These are phyloP conservation scores for Aspergillus sp. DNA, from an alignment of 2,329 filamentous ascomycete species.

Conservation along the genomic window DNA sequence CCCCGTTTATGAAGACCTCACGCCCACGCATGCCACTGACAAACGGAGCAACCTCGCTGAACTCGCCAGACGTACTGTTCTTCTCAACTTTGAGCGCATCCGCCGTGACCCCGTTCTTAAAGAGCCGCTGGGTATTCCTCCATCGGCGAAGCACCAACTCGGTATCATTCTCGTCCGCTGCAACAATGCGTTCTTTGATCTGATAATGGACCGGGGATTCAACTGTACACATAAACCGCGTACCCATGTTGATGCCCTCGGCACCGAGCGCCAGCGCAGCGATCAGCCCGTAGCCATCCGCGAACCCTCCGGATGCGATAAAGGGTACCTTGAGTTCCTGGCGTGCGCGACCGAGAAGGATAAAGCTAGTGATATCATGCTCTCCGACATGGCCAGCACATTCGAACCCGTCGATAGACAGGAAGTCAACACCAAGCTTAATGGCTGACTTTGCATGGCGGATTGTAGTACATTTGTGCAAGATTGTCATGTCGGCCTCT, in stretches of 20 bases:
- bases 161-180: conserved; percentile 84
- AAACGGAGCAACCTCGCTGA: not conserved
- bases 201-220: conserved; percentile 89
- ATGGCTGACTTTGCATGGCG: conserved; percentile 84
- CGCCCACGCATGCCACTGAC: not conserved
- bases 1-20: not conserved
- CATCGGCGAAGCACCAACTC: conserved; percentile 64
- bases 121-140: not conserved
- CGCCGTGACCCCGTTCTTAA: not conserved
- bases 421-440: conserved; percentile 91
- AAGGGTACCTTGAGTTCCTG: conserved; percentile 83
- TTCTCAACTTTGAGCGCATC: not conserved
- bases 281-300: conserved; percentile 89
- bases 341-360: conserved; percentile 75
- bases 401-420: conserved; percentile 78
- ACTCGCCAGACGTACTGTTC: not conserved
- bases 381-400: conserved; percentile 67
- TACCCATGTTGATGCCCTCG: conserved; percentile 96
- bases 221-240: conserved; percentile 91
- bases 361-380: conserved; percentile 51
- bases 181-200: conserved; percentile 89
- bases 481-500: conserved; percentile 69
- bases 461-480: conserved; percentile 94
- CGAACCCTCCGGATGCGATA: conserved; percentile 92
- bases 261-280: conserved; percentile 86